Conservation (phyloP, 306 rosid genomes). For the Cicer yamashitae region DNA sequence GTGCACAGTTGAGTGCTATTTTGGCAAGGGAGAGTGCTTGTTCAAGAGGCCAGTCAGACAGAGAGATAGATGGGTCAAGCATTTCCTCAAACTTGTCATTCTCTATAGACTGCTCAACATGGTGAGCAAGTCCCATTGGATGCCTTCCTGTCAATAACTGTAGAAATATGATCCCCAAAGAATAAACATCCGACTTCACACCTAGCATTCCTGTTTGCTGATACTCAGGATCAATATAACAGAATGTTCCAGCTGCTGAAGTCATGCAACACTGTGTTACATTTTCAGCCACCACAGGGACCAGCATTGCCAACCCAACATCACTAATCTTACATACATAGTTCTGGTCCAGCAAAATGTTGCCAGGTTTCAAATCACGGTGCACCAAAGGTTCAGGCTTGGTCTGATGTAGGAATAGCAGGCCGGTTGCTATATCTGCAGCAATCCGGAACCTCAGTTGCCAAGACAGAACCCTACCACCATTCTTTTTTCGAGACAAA, state of each 20-base stretch:
- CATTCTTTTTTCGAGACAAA: constrained; percentile 57
- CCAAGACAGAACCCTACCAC: constrained; percentile 57
- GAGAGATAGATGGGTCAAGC: constrained; percentile 71
- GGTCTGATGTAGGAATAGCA: constrained; percentile 89
- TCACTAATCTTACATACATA: constrained; percentile 84
- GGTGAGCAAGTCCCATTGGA: constrained; percentile 84
- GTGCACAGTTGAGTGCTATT: constrained; percentile 69
- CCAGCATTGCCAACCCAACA: constrained; percentile 88
- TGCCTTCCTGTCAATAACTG: constrained; percentile 75
- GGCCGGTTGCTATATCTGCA: constrained; percentile 80
- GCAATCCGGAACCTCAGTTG: constrained; percentile 79
- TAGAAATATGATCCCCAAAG: constrained; percentile 80
- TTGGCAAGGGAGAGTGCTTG: constrained; percentile 63
- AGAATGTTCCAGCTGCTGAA: constrained; percentile 90
- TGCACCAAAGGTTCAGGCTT: constrained; percentile 97
- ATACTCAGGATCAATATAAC: constrained; percentile 98
- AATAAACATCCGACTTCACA: constrained; percentile 89
- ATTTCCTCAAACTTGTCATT: constrained; percentile 52
- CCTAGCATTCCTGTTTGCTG: constrained; percentile 96
- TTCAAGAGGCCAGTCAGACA: constrained; percentile 73
- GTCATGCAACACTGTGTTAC: constrained; percentile 79
- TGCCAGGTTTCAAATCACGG: constrained; percentile 92
- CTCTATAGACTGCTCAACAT: constrained; percentile 58
- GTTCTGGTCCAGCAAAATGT: constrained; percentile 79
- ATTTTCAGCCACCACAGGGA: constrained; percentile 84